A percentile compares a stretch with the other conserved stretches of the same genome.
Evolutionary conservation across 305 asterid genomes (phyloP).

Genomic region (Plantago lanceolata): DNA sequence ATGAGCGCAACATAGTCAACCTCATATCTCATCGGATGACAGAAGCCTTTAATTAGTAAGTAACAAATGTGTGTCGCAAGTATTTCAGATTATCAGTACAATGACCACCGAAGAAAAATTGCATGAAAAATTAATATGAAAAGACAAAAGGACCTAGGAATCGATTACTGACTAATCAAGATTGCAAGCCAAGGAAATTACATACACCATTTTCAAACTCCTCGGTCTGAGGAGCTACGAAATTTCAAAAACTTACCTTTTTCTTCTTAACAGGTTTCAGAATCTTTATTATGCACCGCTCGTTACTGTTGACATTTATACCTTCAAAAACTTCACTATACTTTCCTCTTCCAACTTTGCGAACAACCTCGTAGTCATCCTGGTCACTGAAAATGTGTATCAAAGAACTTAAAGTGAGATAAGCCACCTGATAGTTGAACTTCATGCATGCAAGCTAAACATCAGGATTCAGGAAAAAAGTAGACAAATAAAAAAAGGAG

Average conservation of each 20-base stretch:
- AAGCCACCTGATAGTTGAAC: constrained; percentile 10
- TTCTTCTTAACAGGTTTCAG: constrained; percentile 94
- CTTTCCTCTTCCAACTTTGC: constrained; percentile 94
- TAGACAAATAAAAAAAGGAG: background rate
- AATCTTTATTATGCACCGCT: constrained; percentile 72
- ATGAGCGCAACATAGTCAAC: constrained; percentile 1
- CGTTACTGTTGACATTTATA: constrained; percentile 65
- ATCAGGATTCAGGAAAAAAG: no score
- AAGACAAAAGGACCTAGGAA: no score
- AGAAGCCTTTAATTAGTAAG: constrained; percentile 1
- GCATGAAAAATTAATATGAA: background rate
- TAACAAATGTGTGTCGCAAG: constrained; percentile 3
- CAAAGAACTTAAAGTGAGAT: constrained; percentile 19
- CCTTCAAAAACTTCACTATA: constrained; percentile 97
- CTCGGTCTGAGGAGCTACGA: background rate
- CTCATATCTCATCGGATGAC: constrained; percentile 2
- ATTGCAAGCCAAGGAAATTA: background rate
- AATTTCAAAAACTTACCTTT: constrained; percentile 40
- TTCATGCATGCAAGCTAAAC: constrained; percentile 1
- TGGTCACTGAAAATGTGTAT: constrained; percentile 53
- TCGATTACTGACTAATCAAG: background rate
- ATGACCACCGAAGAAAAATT: background rate
- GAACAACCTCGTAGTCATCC: constrained; percentile 90
- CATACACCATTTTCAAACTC: constrained; percentile 6
- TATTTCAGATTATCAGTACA: no score